Evolutionary conservation across 1,284 basidiomycete genomes (phyloP).

Genomic region (Malassezia cuniculi): DNA sequence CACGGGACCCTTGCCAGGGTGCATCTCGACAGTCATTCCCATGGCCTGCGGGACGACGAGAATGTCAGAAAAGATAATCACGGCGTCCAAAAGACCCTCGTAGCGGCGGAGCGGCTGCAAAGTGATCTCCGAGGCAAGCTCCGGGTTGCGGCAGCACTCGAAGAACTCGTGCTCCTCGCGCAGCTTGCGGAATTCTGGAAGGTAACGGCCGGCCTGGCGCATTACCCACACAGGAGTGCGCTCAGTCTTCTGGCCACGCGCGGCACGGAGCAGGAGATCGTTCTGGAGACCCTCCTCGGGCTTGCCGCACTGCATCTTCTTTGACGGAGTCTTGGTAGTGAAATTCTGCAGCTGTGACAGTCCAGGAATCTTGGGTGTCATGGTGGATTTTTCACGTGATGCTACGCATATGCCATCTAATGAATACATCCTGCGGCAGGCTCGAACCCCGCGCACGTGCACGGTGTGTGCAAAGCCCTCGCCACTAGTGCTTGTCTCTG

Average conservation of each 20-base stretch:
- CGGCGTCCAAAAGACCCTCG: constrained; percentile 39
- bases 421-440: constrained; percentile 29
- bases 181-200: constrained; percentile 52
- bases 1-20: constrained; percentile 39
- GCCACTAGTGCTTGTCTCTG: constrained; percentile 27
- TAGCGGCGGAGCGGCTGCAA: constrained; percentile 42
- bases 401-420: constrained; percentile 8
- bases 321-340: constrained; percentile 13
- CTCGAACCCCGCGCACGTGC: constrained; percentile 24
- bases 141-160: constrained; percentile 41
- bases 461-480: constrained; percentile 25
- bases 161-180: constrained; percentile 43
- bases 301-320: constrained; percentile 16
- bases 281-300: constrained; percentile 55
- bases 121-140: constrained; percentile 42
- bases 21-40: constrained; percentile 44
- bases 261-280: constrained; percentile 77
- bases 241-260: constrained; percentile 71
- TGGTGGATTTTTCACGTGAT: constrained; percentile 3
- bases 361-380: constrained; percentile 28
- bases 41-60: constrained; percentile 44
- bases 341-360: constrained; percentile 29
- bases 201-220: constrained; percentile 90
- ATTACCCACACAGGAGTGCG: constrained; percentile 97
- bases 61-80: constrained; percentile 45